These are phyloP conservation scores for Tolypocladium tundrense DNA, from an alignment of 2,329 filamentous ascomycete genomes.

Conservation along the genomic window DNA sequence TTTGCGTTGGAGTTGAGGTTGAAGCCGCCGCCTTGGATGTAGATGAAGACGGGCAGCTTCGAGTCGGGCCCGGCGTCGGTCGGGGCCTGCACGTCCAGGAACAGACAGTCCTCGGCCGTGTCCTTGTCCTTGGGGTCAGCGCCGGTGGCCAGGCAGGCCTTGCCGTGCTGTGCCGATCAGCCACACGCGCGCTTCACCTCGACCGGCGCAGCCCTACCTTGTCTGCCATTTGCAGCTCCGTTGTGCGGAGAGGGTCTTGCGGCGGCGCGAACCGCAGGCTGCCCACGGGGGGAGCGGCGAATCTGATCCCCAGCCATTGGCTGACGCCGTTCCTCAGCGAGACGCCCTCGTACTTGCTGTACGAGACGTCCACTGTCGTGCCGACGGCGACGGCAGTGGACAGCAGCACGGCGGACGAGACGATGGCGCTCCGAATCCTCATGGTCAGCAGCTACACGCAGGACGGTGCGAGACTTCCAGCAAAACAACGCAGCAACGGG, in stretches of 20 bases:
- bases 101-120: slow-evolving; percentile 57
- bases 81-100: slow-evolving; percentile 54
- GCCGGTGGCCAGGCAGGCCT: slow-evolving; percentile 19
- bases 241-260: slow-evolving; percentile 42
- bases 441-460: not conserved
- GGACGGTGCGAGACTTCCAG: not conserved
- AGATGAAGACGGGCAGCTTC: slow-evolving; percentile 53
- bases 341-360: slow-evolving; percentile 54
- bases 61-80: slow-evolving; percentile 35
- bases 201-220: slow-evolving; percentile 25
- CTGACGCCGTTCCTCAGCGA: slow-evolving; percentile 46
- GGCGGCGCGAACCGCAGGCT: slow-evolving; percentile 58
- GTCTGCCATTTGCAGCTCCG: slow-evolving; percentile 41
- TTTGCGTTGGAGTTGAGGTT: slow-evolving; percentile 37
- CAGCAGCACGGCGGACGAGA: slow-evolving; percentile 1
- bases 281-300: slow-evolving; percentile 58
- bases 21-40: slow-evolving; percentile 52
- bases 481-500: not conserved
- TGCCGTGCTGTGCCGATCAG: slow-evolving; percentile 1
- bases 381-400: slow-evolving; percentile 9
- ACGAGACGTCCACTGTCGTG: slow-evolving; percentile 48
- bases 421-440: not conserved
- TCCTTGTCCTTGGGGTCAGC: slow-evolving; percentile 12
- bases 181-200: not conserved
- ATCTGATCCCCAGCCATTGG: slow-evolving; percentile 67